Percentiles rank a stretch among this genome's conserved stretches.
Conservation (phyloP, 192 early-diverging fungal genomes). For the Geosiphon pyriformis region DNA sequence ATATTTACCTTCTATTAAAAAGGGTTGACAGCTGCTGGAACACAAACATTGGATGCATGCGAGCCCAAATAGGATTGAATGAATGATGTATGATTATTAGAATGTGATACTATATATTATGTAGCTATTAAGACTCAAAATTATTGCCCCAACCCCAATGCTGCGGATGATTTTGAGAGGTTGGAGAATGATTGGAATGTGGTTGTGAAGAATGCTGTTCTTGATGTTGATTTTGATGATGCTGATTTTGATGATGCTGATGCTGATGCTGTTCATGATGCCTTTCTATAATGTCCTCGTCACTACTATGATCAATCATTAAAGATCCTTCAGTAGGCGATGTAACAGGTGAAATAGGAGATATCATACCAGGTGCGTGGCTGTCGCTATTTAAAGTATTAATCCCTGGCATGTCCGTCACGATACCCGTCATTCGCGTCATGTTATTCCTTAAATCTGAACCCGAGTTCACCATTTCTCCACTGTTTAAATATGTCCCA, state of each 20-base stretch:
- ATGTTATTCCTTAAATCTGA: background rate
- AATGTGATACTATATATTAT: too few relatives aligned
- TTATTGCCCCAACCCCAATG: too few relatives aligned
- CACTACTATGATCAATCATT: background rate
- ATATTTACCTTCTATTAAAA: too few relatives aligned
- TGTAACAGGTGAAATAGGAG: conserved; percentile 3
- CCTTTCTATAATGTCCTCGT: background rate
- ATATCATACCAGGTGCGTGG: background rate
- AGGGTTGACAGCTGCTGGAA: too few relatives aligned
- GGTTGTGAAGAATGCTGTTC: background rate
- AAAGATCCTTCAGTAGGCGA: background rate
- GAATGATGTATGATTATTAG: too few relatives aligned
- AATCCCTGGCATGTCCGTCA: background rate
- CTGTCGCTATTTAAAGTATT: background rate
- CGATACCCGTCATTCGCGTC: background rate
- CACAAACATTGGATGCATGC: too few relatives aligned
- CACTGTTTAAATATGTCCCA: too few relatives aligned
- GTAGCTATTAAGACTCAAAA: too few relatives aligned
- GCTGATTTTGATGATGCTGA: background rate
- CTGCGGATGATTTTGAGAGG: too few relatives aligned
- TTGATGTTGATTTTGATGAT: conserved; percentile 1
- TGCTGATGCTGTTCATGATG: background rate
- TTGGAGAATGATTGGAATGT: too few relatives aligned
- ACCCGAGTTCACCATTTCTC: too few relatives aligned
- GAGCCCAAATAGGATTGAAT: too few relatives aligned